Evolutionary conservation across 805 yeast species (phyloP).

Genomic region (Nakazawaea laoshanensis): DNA sequence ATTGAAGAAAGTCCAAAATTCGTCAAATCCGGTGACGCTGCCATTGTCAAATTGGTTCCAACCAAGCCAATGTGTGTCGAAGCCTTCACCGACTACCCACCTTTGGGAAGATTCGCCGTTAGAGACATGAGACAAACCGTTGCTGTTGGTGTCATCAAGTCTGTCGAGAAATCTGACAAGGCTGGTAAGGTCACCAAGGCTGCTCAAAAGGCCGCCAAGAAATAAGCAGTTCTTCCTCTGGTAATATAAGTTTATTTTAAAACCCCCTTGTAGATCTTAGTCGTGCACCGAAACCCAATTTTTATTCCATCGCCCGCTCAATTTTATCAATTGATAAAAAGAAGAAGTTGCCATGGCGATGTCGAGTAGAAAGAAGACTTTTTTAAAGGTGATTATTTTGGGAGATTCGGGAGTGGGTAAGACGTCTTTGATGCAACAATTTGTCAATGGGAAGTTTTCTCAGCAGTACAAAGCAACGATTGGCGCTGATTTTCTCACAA

Average conservation of each 20-base stretch:
- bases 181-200: conserved; percentile 97
- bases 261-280: too few species aligned
- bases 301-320: too few species aligned
- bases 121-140: conserved; percentile 99
- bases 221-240: too few species aligned
- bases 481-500: conserved; percentile 94
- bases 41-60: conserved; percentile 84
- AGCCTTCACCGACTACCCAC: conserved; percentile 91
- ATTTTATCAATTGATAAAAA: too few species aligned
- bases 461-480: conserved; percentile 97
- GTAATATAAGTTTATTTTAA: too few species aligned
- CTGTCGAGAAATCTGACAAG: conserved; percentile 79
- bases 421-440: conserved; percentile 95
- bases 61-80: conserved; percentile 93
- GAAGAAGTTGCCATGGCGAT: too few species aligned
- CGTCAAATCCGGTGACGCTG: conserved; percentile 95
- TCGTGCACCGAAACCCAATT: too few species aligned
- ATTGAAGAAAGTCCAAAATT: conserved; percentile 89
- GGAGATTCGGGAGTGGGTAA: conserved; percentile 99
- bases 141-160: conserved; percentile 98
- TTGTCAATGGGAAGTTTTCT: conserved; percentile 88
- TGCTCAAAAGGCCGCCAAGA: conserved; percentile 77
- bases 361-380: conserved; percentile 66
- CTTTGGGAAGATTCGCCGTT: conserved; percentile 96
- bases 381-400: conserved; percentile 78